These are phyloP conservation scores for Arthrobotrys iridis DNA, from an alignment of 2,329 filamentous ascomycete genomes.

Conservation along the genomic window DNA sequence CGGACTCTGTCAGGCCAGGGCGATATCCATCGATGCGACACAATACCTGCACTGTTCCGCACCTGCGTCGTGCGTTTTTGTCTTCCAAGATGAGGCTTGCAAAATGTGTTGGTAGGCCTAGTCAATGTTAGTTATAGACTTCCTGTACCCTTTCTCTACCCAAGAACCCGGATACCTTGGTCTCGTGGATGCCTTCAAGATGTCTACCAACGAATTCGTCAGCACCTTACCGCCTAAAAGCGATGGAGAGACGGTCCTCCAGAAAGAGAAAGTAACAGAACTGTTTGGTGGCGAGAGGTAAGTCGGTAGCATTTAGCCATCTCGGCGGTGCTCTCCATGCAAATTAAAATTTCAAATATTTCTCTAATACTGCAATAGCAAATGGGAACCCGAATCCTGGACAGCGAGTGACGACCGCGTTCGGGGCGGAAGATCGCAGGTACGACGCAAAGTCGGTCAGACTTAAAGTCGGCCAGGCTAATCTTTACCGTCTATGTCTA, in stretches of 20 bases:
- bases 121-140: too few species aligned
- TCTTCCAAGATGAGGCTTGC: neutral
- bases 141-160: neutral
- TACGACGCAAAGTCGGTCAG: neutral
- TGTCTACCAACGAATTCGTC: neutral
- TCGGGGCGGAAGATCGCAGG: constrained; percentile 45
- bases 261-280: neutral
- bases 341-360: neutral
- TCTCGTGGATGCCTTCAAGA: neutral
- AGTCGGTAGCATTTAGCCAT: neutral
- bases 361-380: neutral
- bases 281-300: constrained; percentile 22
- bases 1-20: neutral
- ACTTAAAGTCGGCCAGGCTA: neutral
- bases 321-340: constrained; percentile 6
- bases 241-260: neutral
- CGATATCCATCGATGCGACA: neutral
- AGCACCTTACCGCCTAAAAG: neutral
- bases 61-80: constrained; percentile 7
- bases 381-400: constrained; percentile 34
- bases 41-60: neutral
- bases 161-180: neutral
- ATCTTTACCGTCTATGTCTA: neutral
- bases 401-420: constrained; percentile 49
- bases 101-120: constrained; percentile 2